Evolutionary conservation across 2,329 filamentous ascomycete species (phyloP).

Genomic region (Aureobasidium mangrovei): DNA sequence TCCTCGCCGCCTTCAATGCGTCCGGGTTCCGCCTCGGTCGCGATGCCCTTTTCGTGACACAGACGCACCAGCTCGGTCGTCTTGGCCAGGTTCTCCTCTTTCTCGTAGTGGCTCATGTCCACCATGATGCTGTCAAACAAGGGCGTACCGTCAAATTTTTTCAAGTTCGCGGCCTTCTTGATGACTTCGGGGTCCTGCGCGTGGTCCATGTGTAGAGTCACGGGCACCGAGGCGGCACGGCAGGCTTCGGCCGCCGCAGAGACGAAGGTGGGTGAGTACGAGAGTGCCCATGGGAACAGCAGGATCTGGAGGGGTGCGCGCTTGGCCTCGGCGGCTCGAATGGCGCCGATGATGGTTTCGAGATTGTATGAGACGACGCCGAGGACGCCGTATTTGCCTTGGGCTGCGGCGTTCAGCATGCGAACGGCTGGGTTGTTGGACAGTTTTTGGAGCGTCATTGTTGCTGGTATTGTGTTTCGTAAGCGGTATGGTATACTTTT

Average conservation of each 20-base stretch:
- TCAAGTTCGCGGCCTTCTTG: conserved; percentile 28
- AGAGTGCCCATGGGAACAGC: conserved; percentile 65
- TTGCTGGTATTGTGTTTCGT: not conserved
- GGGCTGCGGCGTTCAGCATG: conserved; percentile 26
- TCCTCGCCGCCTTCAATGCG: conserved; percentile 67
- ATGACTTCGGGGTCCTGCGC: conserved; percentile 37
- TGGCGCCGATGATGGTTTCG: conserved; percentile 60
- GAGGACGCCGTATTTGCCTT: conserved; percentile 27
- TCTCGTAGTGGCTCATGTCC: conserved; percentile 66
- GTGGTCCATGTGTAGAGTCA: conserved; percentile 41
- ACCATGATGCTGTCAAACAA: conserved; percentile 67
- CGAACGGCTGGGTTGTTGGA: conserved; percentile 25
- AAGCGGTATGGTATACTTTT: not conserved
- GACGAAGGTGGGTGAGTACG: conserved; percentile 50
- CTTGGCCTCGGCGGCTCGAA: conserved; percentile 59
- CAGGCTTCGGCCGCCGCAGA: conserved; percentile 39
- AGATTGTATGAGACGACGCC: conserved; percentile 40
- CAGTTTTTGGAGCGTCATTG: conserved; percentile 18
- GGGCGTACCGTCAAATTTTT: conserved; percentile 26
- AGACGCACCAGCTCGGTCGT: conserved; percentile 55
- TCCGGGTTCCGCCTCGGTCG: conserved; percentile 63
- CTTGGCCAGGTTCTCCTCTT: conserved; percentile 57
- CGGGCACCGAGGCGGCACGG: conserved; percentile 33
- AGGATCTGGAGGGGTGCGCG: conserved; percentile 61
- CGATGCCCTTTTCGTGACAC: conserved; percentile 57